These are phyloP conservation scores for Xylariales sp. DNA, from an alignment of 2,329 filamentous ascomycete species.

Conservation along the genomic window DNA sequence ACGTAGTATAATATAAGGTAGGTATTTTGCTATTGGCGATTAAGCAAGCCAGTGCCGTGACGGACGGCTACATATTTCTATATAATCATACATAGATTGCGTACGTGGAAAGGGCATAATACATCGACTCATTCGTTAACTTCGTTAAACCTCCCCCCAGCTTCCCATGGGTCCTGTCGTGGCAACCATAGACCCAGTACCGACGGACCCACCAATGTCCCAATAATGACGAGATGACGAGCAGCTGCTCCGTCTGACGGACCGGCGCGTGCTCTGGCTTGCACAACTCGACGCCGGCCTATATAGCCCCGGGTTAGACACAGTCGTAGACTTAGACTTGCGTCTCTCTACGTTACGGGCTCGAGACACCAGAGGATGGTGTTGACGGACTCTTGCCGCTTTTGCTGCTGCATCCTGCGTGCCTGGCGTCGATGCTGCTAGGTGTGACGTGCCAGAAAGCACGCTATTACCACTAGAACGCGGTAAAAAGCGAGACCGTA, in stretches of 20 bases:
- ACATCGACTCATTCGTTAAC: slow-evolving; percentile 22
- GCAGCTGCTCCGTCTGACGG: slow-evolving; percentile 72
- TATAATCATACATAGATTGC: slow-evolving; percentile 37
- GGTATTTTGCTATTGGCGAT: slow-evolving; percentile 23
- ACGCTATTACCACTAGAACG: slow-evolving; percentile 57
- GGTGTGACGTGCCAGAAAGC: slow-evolving; percentile 58
- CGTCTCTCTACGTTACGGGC: slow-evolving; percentile 65
- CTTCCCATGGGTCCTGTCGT: slow-evolving; percentile 76
- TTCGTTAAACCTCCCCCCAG: slow-evolving; percentile 77
- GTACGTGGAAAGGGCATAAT: slow-evolving; percentile 22
- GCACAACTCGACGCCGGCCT: slow-evolving; percentile 77
- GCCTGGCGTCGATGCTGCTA: slow-evolving; percentile 61
- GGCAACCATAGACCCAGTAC: slow-evolving; percentile 77
- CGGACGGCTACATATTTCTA: slow-evolving; percentile 30
- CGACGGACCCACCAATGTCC: slow-evolving; percentile 86
- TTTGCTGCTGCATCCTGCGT: slow-evolving; percentile 77
- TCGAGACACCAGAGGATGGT: slow-evolving; percentile 85
- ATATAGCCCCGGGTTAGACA: slow-evolving; percentile 60
- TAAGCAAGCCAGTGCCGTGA: slow-evolving; percentile 15
- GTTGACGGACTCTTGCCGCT: slow-evolving; percentile 84
- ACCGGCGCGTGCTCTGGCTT: slow-evolving; percentile 85
- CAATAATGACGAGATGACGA: slow-evolving; percentile 85
- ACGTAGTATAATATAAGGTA: slow-evolving; percentile 15
- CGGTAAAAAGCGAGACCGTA: slow-evolving; percentile 78
- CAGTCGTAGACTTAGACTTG: slow-evolving; percentile 65